phyloP scores from a whole-genome alignment of 768 basidiomycete genomes.

The Boletellus ananiceps region DNA sequence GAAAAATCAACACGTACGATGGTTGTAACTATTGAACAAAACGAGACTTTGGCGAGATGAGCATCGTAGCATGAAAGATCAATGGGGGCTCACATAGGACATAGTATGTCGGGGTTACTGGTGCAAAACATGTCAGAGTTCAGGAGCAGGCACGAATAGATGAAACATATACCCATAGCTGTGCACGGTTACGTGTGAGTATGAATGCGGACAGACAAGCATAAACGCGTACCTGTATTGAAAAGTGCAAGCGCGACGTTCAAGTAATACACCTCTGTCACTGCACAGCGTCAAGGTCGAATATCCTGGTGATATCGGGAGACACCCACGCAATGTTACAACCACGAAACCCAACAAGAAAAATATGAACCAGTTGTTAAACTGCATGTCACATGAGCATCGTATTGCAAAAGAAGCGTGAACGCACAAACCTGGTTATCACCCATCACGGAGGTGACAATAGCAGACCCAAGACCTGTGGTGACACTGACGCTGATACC shows the following conservation, averaged over 20 bases:
- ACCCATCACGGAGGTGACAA: constrained; percentile 72
- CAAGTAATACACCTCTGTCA: constrained; percentile 91
- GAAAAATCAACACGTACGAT: constrained; percentile 48
- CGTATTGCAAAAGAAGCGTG: background rate
- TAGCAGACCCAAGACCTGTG: constrained; percentile 87
- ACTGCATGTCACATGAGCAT: constrained; percentile 41
- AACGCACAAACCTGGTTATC: constrained; percentile 62
- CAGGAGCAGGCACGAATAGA: background rate
- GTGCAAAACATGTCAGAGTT: constrained; percentile 16
- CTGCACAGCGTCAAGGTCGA: constrained; percentile 32
- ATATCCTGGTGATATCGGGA: background rate
- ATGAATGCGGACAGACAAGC: background rate
- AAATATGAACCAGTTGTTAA: constrained; percentile 90
- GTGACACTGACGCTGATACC: constrained; percentile 94
- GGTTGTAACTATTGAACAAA: constrained; percentile 80
- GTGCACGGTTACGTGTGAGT: constrained; percentile 4
- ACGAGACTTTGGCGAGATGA: constrained; percentile 53
- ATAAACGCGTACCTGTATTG: constrained; percentile 64
- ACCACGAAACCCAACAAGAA: constrained; percentile 81
- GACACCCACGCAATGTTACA: constrained; percentile 66
- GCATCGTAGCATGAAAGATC: background rate
- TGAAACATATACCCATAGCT: constrained; percentile 59
- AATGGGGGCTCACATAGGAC: constrained; percentile 58
- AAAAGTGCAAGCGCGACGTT: constrained; percentile 95
- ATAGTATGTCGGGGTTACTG: constrained; percentile 85